A percentile compares a stretch with the other conserved stretches of the same genome.
These are phyloP conservation scores for Sporisorium iseilematis-ciliati DNA, from an alignment of 1,284 basidiomycete species.

Conservation along the genomic window DNA sequence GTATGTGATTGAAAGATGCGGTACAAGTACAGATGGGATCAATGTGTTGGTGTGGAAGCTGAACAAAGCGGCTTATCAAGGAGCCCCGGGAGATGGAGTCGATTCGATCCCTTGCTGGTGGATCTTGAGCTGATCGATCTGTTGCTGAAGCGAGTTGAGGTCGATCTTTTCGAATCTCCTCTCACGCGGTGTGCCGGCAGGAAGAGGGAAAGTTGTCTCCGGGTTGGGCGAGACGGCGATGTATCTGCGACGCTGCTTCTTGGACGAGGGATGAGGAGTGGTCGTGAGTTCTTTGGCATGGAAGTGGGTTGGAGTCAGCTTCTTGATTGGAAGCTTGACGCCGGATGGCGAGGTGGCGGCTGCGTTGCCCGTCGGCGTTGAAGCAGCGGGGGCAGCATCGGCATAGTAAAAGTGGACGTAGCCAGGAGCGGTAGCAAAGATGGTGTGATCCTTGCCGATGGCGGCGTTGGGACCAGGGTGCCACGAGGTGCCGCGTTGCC, in stretches of 20 bases:
- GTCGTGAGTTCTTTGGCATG: slow-evolving; percentile 42
- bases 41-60: neutral
- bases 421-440: slow-evolving; percentile 65
- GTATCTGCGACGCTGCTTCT: slow-evolving; percentile 59
- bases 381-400: slow-evolving; percentile 8
- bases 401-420: slow-evolving; percentile 68
- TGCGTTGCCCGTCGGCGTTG: slow-evolving; percentile 6
- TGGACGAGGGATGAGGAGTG: slow-evolving; percentile 60
- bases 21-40: slow-evolving; percentile 40
- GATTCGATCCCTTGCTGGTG: slow-evolving; percentile 34
- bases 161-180: slow-evolving; percentile 64
- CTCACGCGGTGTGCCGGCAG: slow-evolving; percentile 44
- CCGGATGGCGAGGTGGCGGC: slow-evolving; percentile 25
- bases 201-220: slow-evolving; percentile 48
- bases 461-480: slow-evolving; percentile 66
- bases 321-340: slow-evolving; percentile 49
- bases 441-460: slow-evolving; percentile 68
- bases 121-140: slow-evolving; percentile 53
- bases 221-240: slow-evolving; percentile 63
- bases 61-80: slow-evolving; percentile 6
- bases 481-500: slow-evolving; percentile 68
- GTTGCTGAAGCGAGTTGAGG: slow-evolving; percentile 53
- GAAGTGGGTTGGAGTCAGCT: slow-evolving; percentile 29
- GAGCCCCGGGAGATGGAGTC: slow-evolving; percentile 10
- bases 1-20: slow-evolving; percentile 1